Evolutionary conservation across 768 basidiomycete genomes (phyloP), one percentile per base, ranked within the genome.

Genomic region (Pilatotrama ljubarskyi): DNA sequence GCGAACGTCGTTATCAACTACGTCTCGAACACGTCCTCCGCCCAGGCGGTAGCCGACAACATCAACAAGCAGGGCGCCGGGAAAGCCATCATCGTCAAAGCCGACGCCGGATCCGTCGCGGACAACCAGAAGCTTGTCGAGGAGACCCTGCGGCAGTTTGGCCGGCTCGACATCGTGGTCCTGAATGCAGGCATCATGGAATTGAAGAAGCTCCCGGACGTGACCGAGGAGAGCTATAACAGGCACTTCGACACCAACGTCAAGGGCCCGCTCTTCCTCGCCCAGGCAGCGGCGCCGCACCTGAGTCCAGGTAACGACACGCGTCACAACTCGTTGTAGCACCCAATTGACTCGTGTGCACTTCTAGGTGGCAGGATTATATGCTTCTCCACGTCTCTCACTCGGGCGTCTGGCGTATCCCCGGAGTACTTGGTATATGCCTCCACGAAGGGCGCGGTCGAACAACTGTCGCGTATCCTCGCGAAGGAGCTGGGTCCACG

Each of bases 1-100:
- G 84, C 84, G 2, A 77, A 76, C 61, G 83, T 86, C 51, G 76
- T 84, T 24, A 77, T 86, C 25, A 85, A 85, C 76, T 84, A 84
- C 66, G 74, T 78, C 51, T 74, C 66, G 51, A 75, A 77, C 55
- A 66, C 69, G 22, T 63, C 67, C 2, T 75, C 77, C 11, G 84
- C 83, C 3, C 75, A 76, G 3, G 76, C 76, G 22, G 78, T 83
- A 59, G 80, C 82, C n/a, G 69, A 74, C 37, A 66, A 70, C 10
- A 82, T 85, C 68, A 78, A 80, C 47, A 59, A 73, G 3, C 73
- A 77, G 48, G 79, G 78, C 20, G 65, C 62, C 18, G 74, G 76
- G 43, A 75, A 75, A 5, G 82, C 84, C 8, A 72, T 84, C 35
- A 76, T 81, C 17, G 74, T 84, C 60, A 72, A 82, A 65, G 82